Conservation (phyloP, 345 rosid genomes). For the Eutrema japonicum region DNA sequence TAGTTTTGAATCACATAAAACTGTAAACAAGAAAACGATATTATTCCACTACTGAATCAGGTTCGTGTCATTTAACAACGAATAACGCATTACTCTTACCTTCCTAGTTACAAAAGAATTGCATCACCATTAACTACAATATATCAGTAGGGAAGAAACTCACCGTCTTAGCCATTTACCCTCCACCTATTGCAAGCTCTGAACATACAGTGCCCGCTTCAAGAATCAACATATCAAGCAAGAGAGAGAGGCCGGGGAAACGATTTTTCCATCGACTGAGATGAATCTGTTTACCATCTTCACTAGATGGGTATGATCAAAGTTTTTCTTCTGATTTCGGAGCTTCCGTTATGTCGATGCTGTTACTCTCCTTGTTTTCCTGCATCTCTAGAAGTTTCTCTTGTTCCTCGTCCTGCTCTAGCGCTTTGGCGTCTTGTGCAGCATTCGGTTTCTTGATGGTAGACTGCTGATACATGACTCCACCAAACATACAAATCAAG, state of each 20-base stretch:
- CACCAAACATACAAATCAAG: slow-evolving; percentile 89
- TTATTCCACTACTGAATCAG: slow-evolving; percentile 21
- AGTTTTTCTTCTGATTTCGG: slow-evolving; percentile 37
- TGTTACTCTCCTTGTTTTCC: slow-evolving; percentile 45
- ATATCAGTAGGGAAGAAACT: not conserved
- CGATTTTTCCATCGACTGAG: not conserved
- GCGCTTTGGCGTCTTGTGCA: slow-evolving; percentile 47
- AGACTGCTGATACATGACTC: slow-evolving; percentile 90
- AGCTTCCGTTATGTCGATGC: slow-evolving; percentile 41
- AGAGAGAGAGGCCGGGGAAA: not conserved
- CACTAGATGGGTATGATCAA: slow-evolving; percentile 21
- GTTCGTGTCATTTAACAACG: not conserved
- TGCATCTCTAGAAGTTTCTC: slow-evolving; percentile 78
- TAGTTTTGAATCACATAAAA: slow-evolving; percentile 11
- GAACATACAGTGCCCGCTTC: not conserved
- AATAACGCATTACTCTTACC: slow-evolving; percentile 25
- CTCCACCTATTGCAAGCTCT: not conserved
- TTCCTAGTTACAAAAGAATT: slow-evolving; percentile 42
- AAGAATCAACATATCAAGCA: not conserved
- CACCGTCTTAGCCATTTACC: not conserved
- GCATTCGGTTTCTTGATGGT: slow-evolving; percentile 70
- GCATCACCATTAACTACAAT: slow-evolving; percentile 35
- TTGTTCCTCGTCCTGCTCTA: slow-evolving; percentile 66
- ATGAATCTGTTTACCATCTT: slow-evolving; percentile 13
- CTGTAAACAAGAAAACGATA: slow-evolving; percentile 21